Evolutionary conservation across 2,329 filamentous ascomycete genomes (phyloP), one percentile per base, ranked within the genome.

Genomic region (Verticillium albo-atrum): DNA sequence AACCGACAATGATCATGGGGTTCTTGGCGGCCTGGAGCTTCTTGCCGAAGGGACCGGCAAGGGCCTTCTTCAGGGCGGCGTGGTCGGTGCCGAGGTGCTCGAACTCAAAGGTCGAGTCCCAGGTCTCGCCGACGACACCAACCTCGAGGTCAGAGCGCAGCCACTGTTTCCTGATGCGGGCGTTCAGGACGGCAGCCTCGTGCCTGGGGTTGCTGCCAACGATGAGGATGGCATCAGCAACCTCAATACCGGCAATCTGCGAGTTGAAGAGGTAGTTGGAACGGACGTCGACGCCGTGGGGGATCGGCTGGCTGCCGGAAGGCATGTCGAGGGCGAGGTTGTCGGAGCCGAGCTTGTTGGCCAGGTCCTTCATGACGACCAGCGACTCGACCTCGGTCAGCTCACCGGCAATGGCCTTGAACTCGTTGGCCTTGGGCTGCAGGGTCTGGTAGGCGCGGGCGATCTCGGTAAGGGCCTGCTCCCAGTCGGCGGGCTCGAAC

Each of bases 201-300:
- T 96, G 92, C 67, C 95, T 88, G 47, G 95, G 90, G 81, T 99
- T 99, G 73, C 91, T 97, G 66, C 94, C 95, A 64, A 99, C 86
- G 61, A 99, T 87, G 58, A 99, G 88, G 61, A 99, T 91, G 68
- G 84, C 87, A 77, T 98, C 95, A 20, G 94, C 92, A 71, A 97
- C 91, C 77, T 99, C 95, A 37, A 98, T 90, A 70, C 92, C 95
- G 74, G 86, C 89, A 71, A 99, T 96, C 74, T 84, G 91, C 37
- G 93, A 97, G 84, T 99, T 99, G 84, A 99, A 97, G 52, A 92
- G 82, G 77, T 96, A 99, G 80, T 95, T 99, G 61, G 92, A 91
- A 65, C 94, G 91, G 61, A 98, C 85, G 70, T 99, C 95, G 63
- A 97, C 79, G 75, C 95, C 95, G 77, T 99, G 95, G 35, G 94